Percentiles rank a stretch among this genome's conserved stretches.
These are phyloP conservation scores for Noccaea bulbosa DNA, from an alignment of 345 rosid species.

Conservation along the genomic window DNA sequence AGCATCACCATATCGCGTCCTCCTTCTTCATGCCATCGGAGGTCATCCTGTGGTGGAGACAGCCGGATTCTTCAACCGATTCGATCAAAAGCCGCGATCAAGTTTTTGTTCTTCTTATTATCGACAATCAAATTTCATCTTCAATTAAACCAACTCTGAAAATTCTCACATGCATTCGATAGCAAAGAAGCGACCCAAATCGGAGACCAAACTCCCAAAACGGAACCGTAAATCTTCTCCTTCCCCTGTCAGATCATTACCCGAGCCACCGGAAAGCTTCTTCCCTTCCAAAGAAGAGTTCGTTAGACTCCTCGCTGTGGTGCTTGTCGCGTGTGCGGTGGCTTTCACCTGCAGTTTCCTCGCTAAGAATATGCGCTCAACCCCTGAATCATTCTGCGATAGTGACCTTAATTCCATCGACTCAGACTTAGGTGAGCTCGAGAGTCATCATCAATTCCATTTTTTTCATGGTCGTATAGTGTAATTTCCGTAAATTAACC, in stretches of 20 bases:
- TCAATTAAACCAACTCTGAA: not conserved
- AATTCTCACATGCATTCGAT: slow-evolving; percentile 44
- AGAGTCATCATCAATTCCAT: not conserved
- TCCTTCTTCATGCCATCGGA: no score
- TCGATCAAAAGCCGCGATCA: no score
- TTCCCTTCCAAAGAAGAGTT: slow-evolving; percentile 76
- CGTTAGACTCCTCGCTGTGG: slow-evolving; percentile 52
- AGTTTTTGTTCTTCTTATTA: not conserved
- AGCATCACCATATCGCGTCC: no score
- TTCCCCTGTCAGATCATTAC: slow-evolving; percentile 39
- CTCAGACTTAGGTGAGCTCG: slow-evolving; percentile 52
- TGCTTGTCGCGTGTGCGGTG: slow-evolving; percentile 65
- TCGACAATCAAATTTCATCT: not conserved
- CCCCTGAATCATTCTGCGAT: slow-evolving; percentile 68
- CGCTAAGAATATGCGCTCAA: slow-evolving; percentile 44
- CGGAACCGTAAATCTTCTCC: slow-evolving; percentile 41
- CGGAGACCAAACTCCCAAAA: slow-evolving; percentile 40
- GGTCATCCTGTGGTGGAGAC: no score
- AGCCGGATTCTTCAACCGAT: no score
- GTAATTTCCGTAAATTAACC: no score
- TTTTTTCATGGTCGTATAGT: not conserved
- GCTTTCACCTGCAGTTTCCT: slow-evolving; percentile 69
- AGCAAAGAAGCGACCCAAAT: slow-evolving; percentile 51
- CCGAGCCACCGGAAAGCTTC: slow-evolving; percentile 68
- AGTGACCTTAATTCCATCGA: slow-evolving; percentile 46